phyloP scores from a whole-genome alignment of 1,284 basidiomycete genomes.

The Chiua sp. region DNA sequence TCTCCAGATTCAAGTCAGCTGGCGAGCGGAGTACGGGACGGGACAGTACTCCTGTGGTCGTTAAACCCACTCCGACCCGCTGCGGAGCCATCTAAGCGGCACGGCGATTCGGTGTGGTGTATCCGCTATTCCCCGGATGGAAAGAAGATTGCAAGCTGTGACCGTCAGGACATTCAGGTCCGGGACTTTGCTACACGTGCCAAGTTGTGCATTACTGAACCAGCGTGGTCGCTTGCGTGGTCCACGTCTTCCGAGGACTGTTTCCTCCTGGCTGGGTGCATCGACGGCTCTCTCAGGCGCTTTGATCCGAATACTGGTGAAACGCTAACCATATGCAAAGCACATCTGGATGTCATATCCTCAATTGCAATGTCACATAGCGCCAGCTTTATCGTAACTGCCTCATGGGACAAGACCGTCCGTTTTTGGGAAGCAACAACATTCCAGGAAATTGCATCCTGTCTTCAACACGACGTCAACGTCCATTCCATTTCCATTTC shows the following conservation, averaged over 20 bases:
- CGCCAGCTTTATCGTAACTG: slow-evolving; percentile 26
- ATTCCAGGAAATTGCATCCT: slow-evolving; percentile 20
- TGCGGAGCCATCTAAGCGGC: slow-evolving; percentile 14
- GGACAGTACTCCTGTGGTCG: slow-evolving; percentile 32
- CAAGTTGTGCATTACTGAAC: slow-evolving; percentile 5
- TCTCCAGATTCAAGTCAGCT: slow-evolving; percentile 23
- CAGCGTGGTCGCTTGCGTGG: slow-evolving; percentile 31
- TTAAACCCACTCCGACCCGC: slow-evolving; percentile 6
- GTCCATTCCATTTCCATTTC: slow-evolving; percentile 24
- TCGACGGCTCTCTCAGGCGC: slow-evolving; percentile 21
- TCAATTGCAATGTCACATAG: slow-evolving; percentile 16
- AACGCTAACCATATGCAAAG: background rate
- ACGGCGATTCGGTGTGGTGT: slow-evolving; percentile 25
- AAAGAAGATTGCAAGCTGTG: slow-evolving; percentile 25
- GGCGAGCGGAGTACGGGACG: slow-evolving; percentile 24
- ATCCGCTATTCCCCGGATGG: slow-evolving; percentile 26
- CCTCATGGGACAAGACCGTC: slow-evolving; percentile 29
- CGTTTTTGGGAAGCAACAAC: slow-evolving; percentile 28
- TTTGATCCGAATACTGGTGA: slow-evolving; percentile 16
- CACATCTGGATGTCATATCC: slow-evolving; percentile 20
- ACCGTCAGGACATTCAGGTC: slow-evolving; percentile 22
- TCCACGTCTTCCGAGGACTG: slow-evolving; percentile 10
- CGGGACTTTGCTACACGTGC: slow-evolving; percentile 20
- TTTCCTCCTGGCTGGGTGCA: slow-evolving; percentile 20
- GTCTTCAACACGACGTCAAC: slow-evolving; percentile 16